A percentile compares a stretch with the other conserved stretches of the same genome.
phyloP scores from a whole-genome alignment of 2,329 filamentous ascomycete species.

The Davidsoniella virescens region DNA sequence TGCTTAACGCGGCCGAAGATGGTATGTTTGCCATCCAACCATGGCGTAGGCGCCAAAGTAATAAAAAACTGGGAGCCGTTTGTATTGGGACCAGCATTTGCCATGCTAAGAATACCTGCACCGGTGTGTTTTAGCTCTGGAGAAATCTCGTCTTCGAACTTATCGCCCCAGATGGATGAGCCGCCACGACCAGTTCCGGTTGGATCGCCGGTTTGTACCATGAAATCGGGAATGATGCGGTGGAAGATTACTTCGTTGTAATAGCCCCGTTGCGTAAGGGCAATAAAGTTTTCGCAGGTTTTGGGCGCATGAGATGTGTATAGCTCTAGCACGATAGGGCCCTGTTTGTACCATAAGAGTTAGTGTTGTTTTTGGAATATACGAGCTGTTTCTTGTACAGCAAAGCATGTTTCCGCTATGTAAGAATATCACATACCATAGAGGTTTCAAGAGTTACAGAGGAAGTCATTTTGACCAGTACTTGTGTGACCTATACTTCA shows the following conservation, averaged over 20 bases:
- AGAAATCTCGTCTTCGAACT: slow-evolving; percentile 84
- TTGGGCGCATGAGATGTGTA: slow-evolving; percentile 79
- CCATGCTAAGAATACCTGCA: slow-evolving; percentile 89
- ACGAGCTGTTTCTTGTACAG: neutral
- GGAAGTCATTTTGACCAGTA: slow-evolving; percentile 45
- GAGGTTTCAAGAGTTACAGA: slow-evolving; percentile 70
- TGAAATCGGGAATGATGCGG: slow-evolving; percentile 89
- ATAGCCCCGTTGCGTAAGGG: slow-evolving; percentile 67
- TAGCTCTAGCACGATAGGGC: slow-evolving; percentile 72
- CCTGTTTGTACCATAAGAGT: slow-evolving; percentile 31
- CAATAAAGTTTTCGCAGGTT: slow-evolving; percentile 76
- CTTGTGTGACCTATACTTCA: too few relatives aligned
- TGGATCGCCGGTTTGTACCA: slow-evolving; percentile 89
- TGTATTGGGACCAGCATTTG: slow-evolving; percentile 81
- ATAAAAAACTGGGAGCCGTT: slow-evolving; percentile 96
- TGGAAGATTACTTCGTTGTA: slow-evolving; percentile 80
- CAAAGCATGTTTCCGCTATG: neutral
- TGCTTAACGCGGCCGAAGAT: slow-evolving; percentile 84
- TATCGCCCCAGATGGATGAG: slow-evolving; percentile 76
- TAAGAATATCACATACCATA: slow-evolving; percentile 42
- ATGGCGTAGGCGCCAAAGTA: slow-evolving; percentile 83
- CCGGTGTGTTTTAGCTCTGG: slow-evolving; percentile 73
- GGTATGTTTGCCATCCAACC: slow-evolving; percentile 93
- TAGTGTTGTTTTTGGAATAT: slow-evolving; percentile 2
- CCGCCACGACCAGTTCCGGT: slow-evolving; percentile 88